Evolutionary conservation across 2,329 filamentous ascomycete species (phyloP).

Genomic region (Botrytis sinoallii): DNA sequence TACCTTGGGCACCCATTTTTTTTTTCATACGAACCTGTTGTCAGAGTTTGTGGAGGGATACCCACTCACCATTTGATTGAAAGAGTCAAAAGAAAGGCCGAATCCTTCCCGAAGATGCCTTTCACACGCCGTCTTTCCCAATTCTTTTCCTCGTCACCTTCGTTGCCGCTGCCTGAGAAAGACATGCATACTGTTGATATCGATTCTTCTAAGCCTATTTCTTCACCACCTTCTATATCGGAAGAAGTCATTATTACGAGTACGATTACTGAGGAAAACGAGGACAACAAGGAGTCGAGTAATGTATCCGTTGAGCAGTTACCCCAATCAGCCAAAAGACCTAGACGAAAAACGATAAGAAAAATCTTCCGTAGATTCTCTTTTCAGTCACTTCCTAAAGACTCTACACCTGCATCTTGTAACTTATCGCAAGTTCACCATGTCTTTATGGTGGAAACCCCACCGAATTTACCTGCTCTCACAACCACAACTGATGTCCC

Average conservation of each 20-base stretch:
- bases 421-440: neutral
- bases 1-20: constrained; percentile 15
- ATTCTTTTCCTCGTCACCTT: constrained; percentile 15
- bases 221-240: constrained; percentile 9
- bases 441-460: constrained; percentile 4
- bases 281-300: neutral
- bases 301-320: neutral
- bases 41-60: constrained; percentile 13
- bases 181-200: constrained; percentile 16
- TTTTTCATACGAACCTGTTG: constrained; percentile 8
- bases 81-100: constrained; percentile 15
- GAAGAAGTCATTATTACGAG: neutral
- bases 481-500: constrained; percentile 10
- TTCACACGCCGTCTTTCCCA: constrained; percentile 15
- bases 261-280: neutral
- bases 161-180: constrained; percentile 3
- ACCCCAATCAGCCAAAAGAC: neutral
- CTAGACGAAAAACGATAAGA: constrained; percentile 11
- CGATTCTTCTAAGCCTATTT: neutral
- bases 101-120: constrained; percentile 17
- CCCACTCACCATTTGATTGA: constrained; percentile 2
- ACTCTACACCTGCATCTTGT: neutral
- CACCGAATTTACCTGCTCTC: neutral
- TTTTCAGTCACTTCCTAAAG: constrained; percentile 1
- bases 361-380: constrained; percentile 13